Percentiles rank a stretch among this genome's conserved stretches.
phyloP scores from a whole-genome alignment of 176 grass and related monocot species.

The Triticum dicoccoides region DNA sequence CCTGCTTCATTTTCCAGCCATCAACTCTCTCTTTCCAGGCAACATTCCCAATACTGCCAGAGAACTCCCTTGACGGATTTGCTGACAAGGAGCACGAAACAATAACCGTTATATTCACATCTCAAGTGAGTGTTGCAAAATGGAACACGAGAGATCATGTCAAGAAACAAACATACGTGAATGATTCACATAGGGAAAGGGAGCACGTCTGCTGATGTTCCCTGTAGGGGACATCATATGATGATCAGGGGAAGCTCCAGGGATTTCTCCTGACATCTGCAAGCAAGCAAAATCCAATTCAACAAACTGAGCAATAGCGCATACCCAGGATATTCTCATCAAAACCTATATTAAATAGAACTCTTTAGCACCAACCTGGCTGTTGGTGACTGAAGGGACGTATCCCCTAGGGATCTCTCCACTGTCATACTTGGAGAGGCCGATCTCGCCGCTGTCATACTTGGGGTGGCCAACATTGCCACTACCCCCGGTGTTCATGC shows the following conservation, averaged over 20 bases:
- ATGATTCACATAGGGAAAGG: slow-evolving; percentile 84
- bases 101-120: slow-evolving; percentile 27
- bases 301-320: slow-evolving; percentile 1
- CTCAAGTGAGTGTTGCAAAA: slow-evolving; percentile 4
- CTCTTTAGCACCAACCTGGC: slow-evolving; percentile 51
- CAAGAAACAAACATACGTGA: slow-evolving; percentile 61
- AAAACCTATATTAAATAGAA: not conserved
- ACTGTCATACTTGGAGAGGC: slow-evolving; percentile 53
- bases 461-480: slow-evolving; percentile 79
- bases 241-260: slow-evolving; percentile 92
- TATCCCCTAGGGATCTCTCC: slow-evolving; percentile 90
- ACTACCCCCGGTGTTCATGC: slow-evolving; percentile 48
- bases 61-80: slow-evolving; percentile 94
- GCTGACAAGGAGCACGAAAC: slow-evolving; percentile 48
- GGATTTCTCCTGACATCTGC: slow-evolving; percentile 92
- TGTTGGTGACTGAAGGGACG: slow-evolving; percentile 88
- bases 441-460: slow-evolving; percentile 85
- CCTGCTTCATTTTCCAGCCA: slow-evolving; percentile 99
- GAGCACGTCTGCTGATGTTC: slow-evolving; percentile 79
- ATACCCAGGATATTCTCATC: not conserved
- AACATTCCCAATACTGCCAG: slow-evolving; percentile 92
- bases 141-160: slow-evolving; percentile 8
- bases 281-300: slow-evolving; percentile 22
- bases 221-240: slow-evolving; percentile 98
- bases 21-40: slow-evolving; percentile 99